These are phyloP conservation scores for Ophiosphaerella korrae DNA, from an alignment of 2,329 filamentous ascomycete species.

Conservation along the genomic window DNA sequence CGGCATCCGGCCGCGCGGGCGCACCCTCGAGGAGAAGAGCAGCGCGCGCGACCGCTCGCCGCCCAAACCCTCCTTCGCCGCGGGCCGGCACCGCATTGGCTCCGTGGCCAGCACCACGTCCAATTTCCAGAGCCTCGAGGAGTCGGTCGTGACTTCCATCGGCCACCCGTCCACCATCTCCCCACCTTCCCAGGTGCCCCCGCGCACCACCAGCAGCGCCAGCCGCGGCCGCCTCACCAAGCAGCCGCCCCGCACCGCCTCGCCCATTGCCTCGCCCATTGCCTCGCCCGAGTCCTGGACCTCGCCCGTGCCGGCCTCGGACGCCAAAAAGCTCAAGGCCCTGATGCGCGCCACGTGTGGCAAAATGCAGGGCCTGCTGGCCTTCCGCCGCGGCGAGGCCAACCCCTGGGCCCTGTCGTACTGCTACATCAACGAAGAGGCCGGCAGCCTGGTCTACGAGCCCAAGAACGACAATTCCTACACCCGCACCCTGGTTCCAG, in stretches of 20 bases:
- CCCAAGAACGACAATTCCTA: constrained; percentile 70
- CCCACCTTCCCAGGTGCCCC: constrained; percentile 30
- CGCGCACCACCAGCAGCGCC: constrained; percentile 37
- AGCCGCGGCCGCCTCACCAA: constrained; percentile 40
- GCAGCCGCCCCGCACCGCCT: constrained; percentile 26
- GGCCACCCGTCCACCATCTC: constrained; percentile 49
- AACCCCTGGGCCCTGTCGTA: constrained; percentile 72
- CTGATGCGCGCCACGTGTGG: constrained; percentile 80
- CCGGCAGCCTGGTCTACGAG: constrained; percentile 76
- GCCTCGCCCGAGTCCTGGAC: constrained; percentile 44
- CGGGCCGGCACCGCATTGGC: constrained; percentile 67
- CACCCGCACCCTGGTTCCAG: constrained; percentile 66
- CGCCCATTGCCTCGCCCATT: constrained; percentile 26
- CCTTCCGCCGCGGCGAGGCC: constrained; percentile 68
- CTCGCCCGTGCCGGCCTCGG: constrained; percentile 59
- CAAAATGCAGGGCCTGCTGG: constrained; percentile 77
- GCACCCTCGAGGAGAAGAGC: constrained; percentile 55
- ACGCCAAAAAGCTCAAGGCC: constrained; percentile 73
- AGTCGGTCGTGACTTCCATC: constrained; percentile 48
- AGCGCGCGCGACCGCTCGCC: constrained; percentile 48
- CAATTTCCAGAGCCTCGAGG: constrained; percentile 52
- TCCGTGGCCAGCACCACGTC: constrained; percentile 69
- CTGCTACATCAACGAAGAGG: constrained; percentile 78
- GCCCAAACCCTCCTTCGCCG: constrained; percentile 44
- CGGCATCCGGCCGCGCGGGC: constrained; percentile 55